These are phyloP conservation scores for Tetrapyrgos nigripes DNA, from an alignment of 1,284 basidiomycete genomes.

Conservation along the genomic window DNA sequence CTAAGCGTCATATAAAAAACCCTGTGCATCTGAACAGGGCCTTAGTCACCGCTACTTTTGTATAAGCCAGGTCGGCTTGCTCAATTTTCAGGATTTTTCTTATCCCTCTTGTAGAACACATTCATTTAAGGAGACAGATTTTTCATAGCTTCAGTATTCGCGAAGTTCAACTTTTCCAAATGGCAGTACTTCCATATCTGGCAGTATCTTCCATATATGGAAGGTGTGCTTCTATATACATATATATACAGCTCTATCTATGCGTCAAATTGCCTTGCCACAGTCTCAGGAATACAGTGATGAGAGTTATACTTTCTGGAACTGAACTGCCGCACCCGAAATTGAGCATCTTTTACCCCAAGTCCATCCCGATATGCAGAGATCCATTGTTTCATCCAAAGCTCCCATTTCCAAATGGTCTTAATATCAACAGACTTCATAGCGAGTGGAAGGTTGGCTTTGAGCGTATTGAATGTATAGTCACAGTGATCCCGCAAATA, in stretches of 20 bases:
- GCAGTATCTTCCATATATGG: too few relatives aligned
- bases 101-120: constrained; percentile 12
- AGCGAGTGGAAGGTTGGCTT: constrained; percentile 24
- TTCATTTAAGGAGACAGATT: constrained; percentile 8
- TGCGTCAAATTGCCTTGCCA: constrained; percentile 27
- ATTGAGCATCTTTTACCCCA: constrained; percentile 27
- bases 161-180: background rate
- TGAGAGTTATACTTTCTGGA: constrained; percentile 35
- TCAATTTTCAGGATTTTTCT: background rate
- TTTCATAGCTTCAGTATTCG: background rate
- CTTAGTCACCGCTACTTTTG: background rate
- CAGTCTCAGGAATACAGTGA: constrained; percentile 28
- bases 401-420: constrained; percentile 35
- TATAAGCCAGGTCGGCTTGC: background rate
- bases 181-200: background rate
- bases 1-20: too few relatives aligned
- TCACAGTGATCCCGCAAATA: constrained; percentile 33
- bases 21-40: too few relatives aligned
- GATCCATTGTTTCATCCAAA: constrained; percentile 34
- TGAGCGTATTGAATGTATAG: constrained; percentile 31
- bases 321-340: constrained; percentile 30
- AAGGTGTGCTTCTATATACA: background rate
- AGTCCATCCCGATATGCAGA: constrained; percentile 29
- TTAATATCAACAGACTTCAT: constrained; percentile 24
- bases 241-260: too few relatives aligned